A percentile compares a stretch with the other conserved stretches of the same genome.
phyloP scores from a whole-genome alignment of 2,329 filamentous ascomycete genomes.

The Thermoascus crustaceus region DNA sequence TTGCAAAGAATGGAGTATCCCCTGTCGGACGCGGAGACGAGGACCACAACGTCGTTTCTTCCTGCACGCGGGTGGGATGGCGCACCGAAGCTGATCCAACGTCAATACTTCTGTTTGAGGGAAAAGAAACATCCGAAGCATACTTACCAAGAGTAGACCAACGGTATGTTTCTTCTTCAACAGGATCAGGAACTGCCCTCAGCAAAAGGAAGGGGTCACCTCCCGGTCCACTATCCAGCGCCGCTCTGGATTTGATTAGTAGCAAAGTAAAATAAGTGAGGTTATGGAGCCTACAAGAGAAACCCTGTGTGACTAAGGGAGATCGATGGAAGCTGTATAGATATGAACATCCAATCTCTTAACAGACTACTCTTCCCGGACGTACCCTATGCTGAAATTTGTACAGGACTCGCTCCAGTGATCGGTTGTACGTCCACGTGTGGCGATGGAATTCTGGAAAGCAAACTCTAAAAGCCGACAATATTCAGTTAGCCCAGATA shows the following conservation, averaged over 20 bases:
- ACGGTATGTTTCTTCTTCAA: slow-evolving; percentile 23
- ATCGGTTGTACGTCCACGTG: slow-evolving; percentile 24
- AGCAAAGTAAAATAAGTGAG: neutral
- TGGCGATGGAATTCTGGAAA: slow-evolving; percentile 24
- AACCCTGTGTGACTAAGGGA: slow-evolving; percentile 29
- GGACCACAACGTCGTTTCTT: slow-evolving; percentile 26
- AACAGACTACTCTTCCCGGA: neutral
- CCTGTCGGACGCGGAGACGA: slow-evolving; percentile 27
- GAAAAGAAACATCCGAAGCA: neutral
- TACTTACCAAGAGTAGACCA: slow-evolving; percentile 24
- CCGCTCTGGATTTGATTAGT: slow-evolving; percentile 21
- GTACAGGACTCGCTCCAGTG: slow-evolving; percentile 24
- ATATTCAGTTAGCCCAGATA: too few relatives aligned
- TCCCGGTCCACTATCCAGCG: slow-evolving; percentile 27
- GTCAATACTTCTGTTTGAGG: too few relatives aligned
- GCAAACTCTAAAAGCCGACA: slow-evolving; percentile 18
- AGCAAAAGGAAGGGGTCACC: slow-evolving; percentile 26
- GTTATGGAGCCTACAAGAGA: slow-evolving; percentile 20
- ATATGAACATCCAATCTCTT: slow-evolving; percentile 1
- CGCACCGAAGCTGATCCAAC: slow-evolving; percentile 11
- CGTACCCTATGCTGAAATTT: slow-evolving; percentile 25
- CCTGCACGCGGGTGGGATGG: slow-evolving; percentile 21
- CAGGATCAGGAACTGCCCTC: slow-evolving; percentile 23
- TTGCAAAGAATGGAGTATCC: slow-evolving; percentile 24
- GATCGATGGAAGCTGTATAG: slow-evolving; percentile 25